Base-by-base conservation (phyloP, 345 rosid genomes). In the Euclidium syriacum region DNA sequence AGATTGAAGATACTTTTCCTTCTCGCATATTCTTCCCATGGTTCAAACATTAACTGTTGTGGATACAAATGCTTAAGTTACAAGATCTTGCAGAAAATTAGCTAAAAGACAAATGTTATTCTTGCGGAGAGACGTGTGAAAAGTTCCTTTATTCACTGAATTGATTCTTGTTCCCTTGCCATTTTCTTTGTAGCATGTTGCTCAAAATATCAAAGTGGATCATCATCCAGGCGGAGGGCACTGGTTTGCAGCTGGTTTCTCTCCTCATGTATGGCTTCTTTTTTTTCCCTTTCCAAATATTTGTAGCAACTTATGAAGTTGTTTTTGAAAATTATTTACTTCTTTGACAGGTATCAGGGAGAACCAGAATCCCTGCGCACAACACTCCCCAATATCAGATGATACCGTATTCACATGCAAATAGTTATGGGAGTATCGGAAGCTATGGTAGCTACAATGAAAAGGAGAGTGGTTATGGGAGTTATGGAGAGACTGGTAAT, bases 221-320 rank as follows among this genome's bases (percentile, higher is more conserved):
- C 99, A 94, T 90, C 96, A 90, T 69, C 97, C 96, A 44, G 97
- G 96, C 55, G 96, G 96, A 53, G 99, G 99, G 73, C 97, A 94
- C 77, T 94, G 99, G 99, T 87, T 90, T 79, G 95, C 99, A 64
- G 97, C 99, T 73, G 99, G 99, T 62, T 95, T 94, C 67, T 94
- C 99, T 73, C 99, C 99, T 53, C 82, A 86, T 73, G 99, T 94
- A 78, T 84, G 87, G 52, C 59, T 66, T 52, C 62, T 18, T 55
- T 52, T 65, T 18, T 55, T 15, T 27, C 61, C 23, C 62, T 58
- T n/a, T 18, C 38, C 29, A 53, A 32, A 55, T 55, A 20, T 58
- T 68, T 73, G 48, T 36, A 49, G 29, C 43, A 67, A 35, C 39
- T 41, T 57, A n/a, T n/a, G 33, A 49, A 57, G 51, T 56, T 63